Base-by-base conservation (phyloP, 495 filamentous ascomycete species). In the Podospora pseudoanserina region DNA sequence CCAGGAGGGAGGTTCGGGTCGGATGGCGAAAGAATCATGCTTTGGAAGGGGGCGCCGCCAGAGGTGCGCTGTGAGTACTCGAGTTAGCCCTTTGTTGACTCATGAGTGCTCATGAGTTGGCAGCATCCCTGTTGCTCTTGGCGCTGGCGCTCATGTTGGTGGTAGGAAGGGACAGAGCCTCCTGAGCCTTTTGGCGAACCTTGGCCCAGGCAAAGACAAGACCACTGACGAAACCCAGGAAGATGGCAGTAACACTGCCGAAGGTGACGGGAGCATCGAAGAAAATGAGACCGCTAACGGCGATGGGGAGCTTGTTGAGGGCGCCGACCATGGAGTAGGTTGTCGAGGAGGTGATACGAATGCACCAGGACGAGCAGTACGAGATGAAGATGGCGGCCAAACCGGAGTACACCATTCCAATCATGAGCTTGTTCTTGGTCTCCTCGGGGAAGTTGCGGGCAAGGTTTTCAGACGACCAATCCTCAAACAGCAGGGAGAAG, bases 281-380 rank as follows among this genome's bases (percentile, higher is more conserved):
- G 85, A 99, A 99, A 70, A 99, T 79, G 44, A 99, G 84, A 58
- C 95, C 95, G 63, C 88, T 91, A 72, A 99, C 60, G 32, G 95
- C 95, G 72, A 99, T 92, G 20, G 95, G 95, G 18, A 99, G 88
- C 83, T 99, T 99, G 87, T 99, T 99, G 70, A 99, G 86, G 28
- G 94, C 91, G 69, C 95, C 95, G 65, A 97, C 95, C 95, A 99
- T 97, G 34, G 91, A 94, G 83, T 99, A 99, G 5, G 94, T 99
- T 44, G 95, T 97, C 7, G 93, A 96, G 2, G 92, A 94, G 18
- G 95, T 97, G 67, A 97, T 91, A 71, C 95, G 95, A 70, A 99
- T 94, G 80, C 95, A 97, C 95, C 95, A 97, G 34, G 95, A 94
- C 23, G 93, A 97, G 75, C 92, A 93, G 85, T 99, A 99, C 23